Conservation (phyloP, 176 grass and related monocot genomes). For the Pharus latifolius region DNA sequence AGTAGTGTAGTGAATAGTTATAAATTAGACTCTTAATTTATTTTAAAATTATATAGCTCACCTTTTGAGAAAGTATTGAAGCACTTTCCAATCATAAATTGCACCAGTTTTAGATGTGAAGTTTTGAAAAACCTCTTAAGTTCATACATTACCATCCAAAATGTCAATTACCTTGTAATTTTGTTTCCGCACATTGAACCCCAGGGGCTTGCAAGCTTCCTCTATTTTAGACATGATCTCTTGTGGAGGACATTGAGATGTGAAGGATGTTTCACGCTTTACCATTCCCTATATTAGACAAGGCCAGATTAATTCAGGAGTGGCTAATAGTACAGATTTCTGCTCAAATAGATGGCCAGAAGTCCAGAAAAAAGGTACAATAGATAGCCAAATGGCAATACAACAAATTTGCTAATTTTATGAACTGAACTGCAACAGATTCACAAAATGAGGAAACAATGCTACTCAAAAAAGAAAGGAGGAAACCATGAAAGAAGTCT, state of each 20-base stretch:
- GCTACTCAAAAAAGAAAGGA: no score
- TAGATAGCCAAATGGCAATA: background rate
- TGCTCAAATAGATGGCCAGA: background rate
- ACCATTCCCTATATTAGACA: conserved; percentile 43
- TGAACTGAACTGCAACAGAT: background rate
- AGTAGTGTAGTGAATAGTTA: no score
- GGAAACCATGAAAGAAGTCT: no score
- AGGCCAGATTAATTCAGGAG: background rate
- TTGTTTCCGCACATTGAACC: conserved; percentile 93
- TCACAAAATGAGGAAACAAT: background rate
- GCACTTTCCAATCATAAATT: background rate
- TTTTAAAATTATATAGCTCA: no score
- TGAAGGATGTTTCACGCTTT: conserved; percentile 80
- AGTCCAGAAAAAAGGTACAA: background rate
- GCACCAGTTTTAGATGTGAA: background rate
- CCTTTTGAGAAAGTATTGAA: no score
- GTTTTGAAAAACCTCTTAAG: background rate
- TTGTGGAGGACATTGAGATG: conserved; percentile 69
- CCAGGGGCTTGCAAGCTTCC: conserved; percentile 82
- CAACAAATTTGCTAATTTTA: background rate
- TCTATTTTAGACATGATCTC: conserved; percentile 97
- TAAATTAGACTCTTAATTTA: no score
- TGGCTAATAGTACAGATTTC: background rate
- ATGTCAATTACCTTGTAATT: conserved; percentile 74
- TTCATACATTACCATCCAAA: background rate